Percentiles rank a stretch among this genome's conserved stretches.
Conservation (phyloP, 2,329 filamentous ascomycete species). For the Fusarium marasasianum region DNA sequence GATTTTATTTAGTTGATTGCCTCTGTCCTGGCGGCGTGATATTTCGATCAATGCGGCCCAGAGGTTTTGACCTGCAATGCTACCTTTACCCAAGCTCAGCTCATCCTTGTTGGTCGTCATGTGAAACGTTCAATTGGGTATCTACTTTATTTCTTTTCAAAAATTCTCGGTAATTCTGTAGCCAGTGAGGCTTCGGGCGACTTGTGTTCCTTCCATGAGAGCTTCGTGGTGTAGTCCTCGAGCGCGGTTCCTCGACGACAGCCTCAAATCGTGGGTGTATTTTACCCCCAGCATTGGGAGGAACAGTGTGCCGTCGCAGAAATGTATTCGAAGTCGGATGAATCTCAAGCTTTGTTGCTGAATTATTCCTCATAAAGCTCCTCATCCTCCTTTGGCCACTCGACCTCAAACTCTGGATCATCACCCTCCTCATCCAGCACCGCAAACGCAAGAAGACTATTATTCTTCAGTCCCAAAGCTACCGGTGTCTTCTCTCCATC, state of each 20-base stretch:
- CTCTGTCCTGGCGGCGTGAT: not conserved
- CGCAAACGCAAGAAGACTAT: constrained; percentile 60
- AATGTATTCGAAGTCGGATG: no score
- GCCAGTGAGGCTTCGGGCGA: not conserved
- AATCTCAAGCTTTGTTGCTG: rapidly evolving
- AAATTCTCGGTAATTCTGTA: not conserved
- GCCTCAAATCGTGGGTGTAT: not conserved
- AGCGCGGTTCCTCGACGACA: no score
- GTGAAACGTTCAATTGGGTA: constrained; percentile 9
- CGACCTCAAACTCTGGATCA: constrained; percentile 55
- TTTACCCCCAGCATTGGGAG: no score
- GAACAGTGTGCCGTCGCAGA: no score
- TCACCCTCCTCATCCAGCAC: constrained; percentile 54
- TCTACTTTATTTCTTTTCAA: not conserved
- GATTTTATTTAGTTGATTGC: not conserved
- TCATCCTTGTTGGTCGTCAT: not conserved
- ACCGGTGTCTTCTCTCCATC: constrained; percentile 51
- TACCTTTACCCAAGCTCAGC: not conserved
- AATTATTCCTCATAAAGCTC: constrained; percentile 44
- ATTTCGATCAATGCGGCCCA: not conserved
- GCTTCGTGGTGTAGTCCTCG: no score
- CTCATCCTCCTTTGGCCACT: constrained; percentile 57
- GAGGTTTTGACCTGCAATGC: not conserved
- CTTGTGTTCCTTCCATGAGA: not conserved
- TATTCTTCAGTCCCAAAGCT: constrained; percentile 57